phyloP scores from a whole-genome alignment of 345 rosid species.

The Salix arbutifolia region DNA sequence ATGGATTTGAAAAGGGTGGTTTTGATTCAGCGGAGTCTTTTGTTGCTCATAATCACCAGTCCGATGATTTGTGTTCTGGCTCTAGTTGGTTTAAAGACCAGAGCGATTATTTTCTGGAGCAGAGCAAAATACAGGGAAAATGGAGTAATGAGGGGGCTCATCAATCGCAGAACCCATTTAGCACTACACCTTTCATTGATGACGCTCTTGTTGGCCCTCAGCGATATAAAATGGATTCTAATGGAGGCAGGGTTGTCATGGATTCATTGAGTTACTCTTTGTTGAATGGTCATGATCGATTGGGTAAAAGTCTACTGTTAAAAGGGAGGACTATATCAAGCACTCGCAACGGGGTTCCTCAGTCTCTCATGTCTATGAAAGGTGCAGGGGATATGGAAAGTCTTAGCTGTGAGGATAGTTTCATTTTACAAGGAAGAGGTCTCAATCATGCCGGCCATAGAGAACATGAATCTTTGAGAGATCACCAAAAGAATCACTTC shows the following conservation, averaged over 20 bases:
- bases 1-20: constrained; percentile 24
- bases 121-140: constrained; percentile 23
- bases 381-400: constrained; percentile 14
- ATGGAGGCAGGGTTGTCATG: constrained; percentile 13
- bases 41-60: constrained; percentile 12
- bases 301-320: constrained; percentile 14
- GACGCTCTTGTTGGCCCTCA: constrained; percentile 16
- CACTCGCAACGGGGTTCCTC: constrained; percentile 27
- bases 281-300: constrained; percentile 12
- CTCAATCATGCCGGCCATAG: constrained; percentile 15
- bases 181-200: constrained; percentile 15
- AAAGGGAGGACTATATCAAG: constrained; percentile 19
- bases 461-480: constrained; percentile 11
- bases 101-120: constrained; percentile 32
- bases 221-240: constrained; percentile 19
- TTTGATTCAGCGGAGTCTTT: constrained; percentile 27
- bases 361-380: constrained; percentile 22
- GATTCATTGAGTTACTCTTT: constrained; percentile 17
- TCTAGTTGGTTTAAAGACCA: constrained; percentile 17
- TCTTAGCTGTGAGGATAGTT: constrained; percentile 32
- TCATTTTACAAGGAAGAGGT: constrained; percentile 37
- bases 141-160: constrained; percentile 9
- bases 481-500: constrained; percentile 22
- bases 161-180: constrained; percentile 10
- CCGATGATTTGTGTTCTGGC: constrained; percentile 15